phyloP scores from a whole-genome alignment of 2,329 filamentous ascomycete genomes.

The Colletotrichum simmondsii region DNA sequence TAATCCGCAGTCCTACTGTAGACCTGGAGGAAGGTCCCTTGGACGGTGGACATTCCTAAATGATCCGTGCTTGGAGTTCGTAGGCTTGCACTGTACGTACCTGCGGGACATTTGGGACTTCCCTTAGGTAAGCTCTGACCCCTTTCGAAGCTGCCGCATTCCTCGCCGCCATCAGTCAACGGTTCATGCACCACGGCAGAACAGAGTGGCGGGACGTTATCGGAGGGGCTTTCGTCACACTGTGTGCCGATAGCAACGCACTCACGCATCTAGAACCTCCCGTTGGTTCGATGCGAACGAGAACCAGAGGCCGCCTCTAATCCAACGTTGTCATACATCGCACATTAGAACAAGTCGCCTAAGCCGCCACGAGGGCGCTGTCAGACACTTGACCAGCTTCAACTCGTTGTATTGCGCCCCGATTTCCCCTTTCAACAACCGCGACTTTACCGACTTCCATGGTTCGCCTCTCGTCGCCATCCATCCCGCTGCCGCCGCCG shows the following conservation, averaged over 20 bases:
- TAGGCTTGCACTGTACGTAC: too few relatives aligned
- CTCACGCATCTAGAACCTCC: conserved; percentile 13
- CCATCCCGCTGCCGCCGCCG: neutral
- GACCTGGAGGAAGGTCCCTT: neutral
- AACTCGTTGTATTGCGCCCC: neutral
- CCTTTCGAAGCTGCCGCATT: neutral
- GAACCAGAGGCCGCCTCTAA: neutral
- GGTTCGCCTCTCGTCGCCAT: neutral
- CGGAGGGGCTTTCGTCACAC: conserved; percentile 1
- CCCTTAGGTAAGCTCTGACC: too few relatives aligned
- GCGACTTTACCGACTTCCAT: neutral
- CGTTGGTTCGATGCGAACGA: neutral
- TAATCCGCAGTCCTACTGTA: too few relatives aligned
- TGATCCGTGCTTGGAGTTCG: neutral
- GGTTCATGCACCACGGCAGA: neutral
- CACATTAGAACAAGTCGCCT: neutral
- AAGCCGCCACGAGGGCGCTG: neutral
- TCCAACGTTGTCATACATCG: neutral
- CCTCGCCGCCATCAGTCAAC: neutral
- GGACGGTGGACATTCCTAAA: too few relatives aligned
- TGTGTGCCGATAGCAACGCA: conserved; percentile 10
- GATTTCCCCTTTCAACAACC: neutral
- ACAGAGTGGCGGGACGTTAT: neutral
- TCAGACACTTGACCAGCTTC: neutral
- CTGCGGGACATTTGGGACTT: too few relatives aligned